Conservation (phyloP, 805 yeast species). For the Zygosaccharomyces kombuchaensis region DNA sequence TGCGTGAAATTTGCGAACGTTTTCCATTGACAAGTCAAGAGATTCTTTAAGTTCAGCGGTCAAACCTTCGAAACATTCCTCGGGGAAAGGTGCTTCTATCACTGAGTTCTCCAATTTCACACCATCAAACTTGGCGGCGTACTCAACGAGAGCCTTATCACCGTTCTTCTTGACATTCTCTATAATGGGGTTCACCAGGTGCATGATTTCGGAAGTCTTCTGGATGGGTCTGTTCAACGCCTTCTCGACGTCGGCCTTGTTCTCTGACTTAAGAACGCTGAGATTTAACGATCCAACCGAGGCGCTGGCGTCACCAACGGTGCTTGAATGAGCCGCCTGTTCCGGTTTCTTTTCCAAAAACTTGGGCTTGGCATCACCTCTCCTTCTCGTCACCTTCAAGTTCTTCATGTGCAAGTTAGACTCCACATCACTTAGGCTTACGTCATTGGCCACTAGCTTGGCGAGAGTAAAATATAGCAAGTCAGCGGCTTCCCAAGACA, state of each 20-base stretch:
- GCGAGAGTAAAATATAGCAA: slow-evolving; percentile 71
- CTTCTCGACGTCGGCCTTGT: slow-evolving; percentile 43
- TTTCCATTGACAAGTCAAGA: slow-evolving; percentile 82
- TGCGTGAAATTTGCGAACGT: slow-evolving; percentile 86
- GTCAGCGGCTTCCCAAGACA: slow-evolving; percentile 98
- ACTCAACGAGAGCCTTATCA: slow-evolving; percentile 82
- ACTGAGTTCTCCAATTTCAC: slow-evolving; percentile 71
- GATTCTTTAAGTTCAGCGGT: slow-evolving; percentile 74
- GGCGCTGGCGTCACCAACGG: slow-evolving; percentile 18
- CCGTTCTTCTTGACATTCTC: slow-evolving; percentile 72
- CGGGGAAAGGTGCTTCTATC: slow-evolving; percentile 81
- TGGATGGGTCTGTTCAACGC: slow-evolving; percentile 94
- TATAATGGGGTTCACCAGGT: slow-evolving; percentile 85
- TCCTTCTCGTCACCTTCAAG: slow-evolving; percentile 83
- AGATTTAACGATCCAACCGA: slow-evolving; percentile 23
- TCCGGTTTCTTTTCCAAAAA: slow-evolving; percentile 43
- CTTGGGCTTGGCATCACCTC: slow-evolving; percentile 91
- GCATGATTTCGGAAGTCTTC: slow-evolving; percentile 87
- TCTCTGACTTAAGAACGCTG: slow-evolving; percentile 23
- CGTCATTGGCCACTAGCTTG: slow-evolving; percentile 74
- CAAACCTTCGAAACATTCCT: slow-evolving; percentile 65
- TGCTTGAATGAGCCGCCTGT: slow-evolving; percentile 1
- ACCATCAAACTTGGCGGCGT: slow-evolving; percentile 87
- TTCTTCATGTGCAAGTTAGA: slow-evolving; percentile 77
- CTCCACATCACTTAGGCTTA: slow-evolving; percentile 75